phyloP scores from a whole-genome alignment of 1,139 yeast genomes.

The Martiniozyma asiatica region DNA sequence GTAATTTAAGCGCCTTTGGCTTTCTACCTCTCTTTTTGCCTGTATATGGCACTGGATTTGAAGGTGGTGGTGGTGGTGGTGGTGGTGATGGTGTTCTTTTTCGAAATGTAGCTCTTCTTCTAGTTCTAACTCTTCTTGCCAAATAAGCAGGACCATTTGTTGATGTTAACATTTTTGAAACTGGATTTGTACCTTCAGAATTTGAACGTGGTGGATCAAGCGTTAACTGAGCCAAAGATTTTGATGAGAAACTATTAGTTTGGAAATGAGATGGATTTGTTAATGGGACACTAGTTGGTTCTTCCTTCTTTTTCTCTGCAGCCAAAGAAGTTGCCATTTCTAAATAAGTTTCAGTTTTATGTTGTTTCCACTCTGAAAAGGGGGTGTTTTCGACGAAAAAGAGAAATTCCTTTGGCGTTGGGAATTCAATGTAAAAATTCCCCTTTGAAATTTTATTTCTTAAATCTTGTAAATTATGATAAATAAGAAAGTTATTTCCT shows the following conservation, averaged over 20 bases:
- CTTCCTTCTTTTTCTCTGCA: slow-evolving; percentile 2
- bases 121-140: slow-evolving; percentile 3
- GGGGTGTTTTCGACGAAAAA: slow-evolving; percentile 3
- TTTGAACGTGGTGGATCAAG: slow-evolving; percentile 5
- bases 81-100: neutral
- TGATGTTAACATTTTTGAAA: slow-evolving; percentile 3
- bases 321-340: neutral
- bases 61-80: slow-evolving; percentile 1
- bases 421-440: slow-evolving; percentile 3
- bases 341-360: neutral
- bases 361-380: slow-evolving; percentile 3
- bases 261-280: too few relatives aligned
- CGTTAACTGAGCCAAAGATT: too few relatives aligned
- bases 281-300: too few relatives aligned
- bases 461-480: slow-evolving; percentile 2
- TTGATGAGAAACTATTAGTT: too few relatives aligned
- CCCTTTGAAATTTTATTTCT: slow-evolving; percentile 2
- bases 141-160: slow-evolving; percentile 5
- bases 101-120: too few relatives aligned
- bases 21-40: slow-evolving; percentile 7
- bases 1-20: slow-evolving; percentile 3
- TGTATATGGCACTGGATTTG: slow-evolving; percentile 2
- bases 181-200: slow-evolving; percentile 5
- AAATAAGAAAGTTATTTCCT: slow-evolving; percentile 2
- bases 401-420: slow-evolving; percentile 1